Percentiles rank a stretch among this genome's conserved stretches.
These are phyloP conservation scores for Athelia psychrophila DNA, from an alignment of 1,284 basidiomycete species.

Conservation along the genomic window DNA sequence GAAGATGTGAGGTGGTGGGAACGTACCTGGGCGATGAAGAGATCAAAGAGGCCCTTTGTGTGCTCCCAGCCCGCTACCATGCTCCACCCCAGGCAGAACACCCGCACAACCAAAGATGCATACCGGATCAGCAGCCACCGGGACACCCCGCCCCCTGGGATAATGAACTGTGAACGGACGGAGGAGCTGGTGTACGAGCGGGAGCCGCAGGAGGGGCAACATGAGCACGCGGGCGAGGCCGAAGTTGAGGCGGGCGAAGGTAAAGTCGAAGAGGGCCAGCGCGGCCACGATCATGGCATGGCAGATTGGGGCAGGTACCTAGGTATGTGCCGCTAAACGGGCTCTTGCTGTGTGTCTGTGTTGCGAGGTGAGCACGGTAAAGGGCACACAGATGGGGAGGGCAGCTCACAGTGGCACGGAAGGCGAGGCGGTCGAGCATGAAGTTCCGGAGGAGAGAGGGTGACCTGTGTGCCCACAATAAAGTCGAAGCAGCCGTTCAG, in stretches of 20 bases:
- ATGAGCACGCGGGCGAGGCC: slow-evolving; percentile 35
- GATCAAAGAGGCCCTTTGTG: slow-evolving; percentile 55
- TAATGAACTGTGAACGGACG: slow-evolving; percentile 64
- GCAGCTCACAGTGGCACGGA: slow-evolving; percentile 38
- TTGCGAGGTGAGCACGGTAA: neutral
- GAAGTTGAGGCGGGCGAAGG: slow-evolving; percentile 40
- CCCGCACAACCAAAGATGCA: slow-evolving; percentile 39
- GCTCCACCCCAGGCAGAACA: slow-evolving; percentile 46
- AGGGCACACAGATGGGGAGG: slow-evolving; percentile 3
- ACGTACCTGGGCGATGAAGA: slow-evolving; percentile 31
- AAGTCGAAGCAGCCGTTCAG: slow-evolving; percentile 65
- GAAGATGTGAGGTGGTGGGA: neutral
- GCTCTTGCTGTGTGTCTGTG: slow-evolving; percentile 13
- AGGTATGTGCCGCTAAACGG: slow-evolving; percentile 27
- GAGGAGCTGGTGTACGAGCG: slow-evolving; percentile 46
- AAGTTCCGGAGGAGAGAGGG: slow-evolving; percentile 45
- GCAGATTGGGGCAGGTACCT: slow-evolving; percentile 29
- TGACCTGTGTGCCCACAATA: slow-evolving; percentile 49
- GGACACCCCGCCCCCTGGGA: slow-evolving; percentile 47
- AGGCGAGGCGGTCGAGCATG: slow-evolving; percentile 55
- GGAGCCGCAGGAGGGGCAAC: slow-evolving; percentile 51
- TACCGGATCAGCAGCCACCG: slow-evolving; percentile 46
- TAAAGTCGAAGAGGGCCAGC: slow-evolving; percentile 36
- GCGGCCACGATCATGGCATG: slow-evolving; percentile 37
- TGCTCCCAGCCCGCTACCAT: slow-evolving; percentile 61